These are phyloP conservation scores for Trametes villosa DNA, from an alignment of 768 basidiomycete species.

Conservation along the genomic window DNA sequence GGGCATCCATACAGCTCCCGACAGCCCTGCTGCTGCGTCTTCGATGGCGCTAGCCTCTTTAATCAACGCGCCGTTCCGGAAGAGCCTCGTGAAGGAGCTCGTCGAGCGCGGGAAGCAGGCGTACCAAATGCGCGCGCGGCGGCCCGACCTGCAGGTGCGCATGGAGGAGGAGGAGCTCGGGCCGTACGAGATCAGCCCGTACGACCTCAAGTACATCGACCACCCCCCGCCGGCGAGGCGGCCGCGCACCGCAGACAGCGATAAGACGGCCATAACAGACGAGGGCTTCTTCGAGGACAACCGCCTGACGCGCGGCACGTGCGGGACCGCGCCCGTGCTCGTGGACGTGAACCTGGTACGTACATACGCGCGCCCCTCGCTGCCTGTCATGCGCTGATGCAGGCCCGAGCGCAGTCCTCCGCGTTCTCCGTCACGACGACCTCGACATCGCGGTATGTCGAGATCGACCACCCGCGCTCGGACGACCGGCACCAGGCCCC, in stretches of 20 bases:
- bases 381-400: not conserved
- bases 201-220: slow-evolving; percentile 2
- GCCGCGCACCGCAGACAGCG: not conserved
- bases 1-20: slow-evolving; percentile 12
- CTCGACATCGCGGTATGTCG: slow-evolving; percentile 40
- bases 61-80: slow-evolving; percentile 13
- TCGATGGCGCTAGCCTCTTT: slow-evolving; percentile 26
- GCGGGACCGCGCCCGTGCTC: slow-evolving; percentile 28
- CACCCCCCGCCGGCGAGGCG: not conserved
- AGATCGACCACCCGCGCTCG: slow-evolving; percentile 30
- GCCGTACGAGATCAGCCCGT: slow-evolving; percentile 5
- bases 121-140: slow-evolving; percentile 4
- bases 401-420: slow-evolving; percentile 30
- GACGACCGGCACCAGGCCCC: not conserved
- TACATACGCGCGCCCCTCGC: slow-evolving; percentile 4
- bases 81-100: slow-evolving; percentile 16
- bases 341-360: slow-evolving; percentile 34
- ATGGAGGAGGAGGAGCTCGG: not conserved
- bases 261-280: slow-evolving; percentile 24
- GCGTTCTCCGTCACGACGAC: slow-evolving; percentile 42
- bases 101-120: slow-evolving; percentile 13
- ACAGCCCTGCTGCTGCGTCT: slow-evolving; percentile 26
- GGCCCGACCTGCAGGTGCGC: not conserved
- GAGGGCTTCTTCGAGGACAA: slow-evolving; percentile 35
- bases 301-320: slow-evolving; percentile 22